Conservation (phyloP, 2,329 filamentous ascomycete species). For the Cryphonectria japonica region DNA sequence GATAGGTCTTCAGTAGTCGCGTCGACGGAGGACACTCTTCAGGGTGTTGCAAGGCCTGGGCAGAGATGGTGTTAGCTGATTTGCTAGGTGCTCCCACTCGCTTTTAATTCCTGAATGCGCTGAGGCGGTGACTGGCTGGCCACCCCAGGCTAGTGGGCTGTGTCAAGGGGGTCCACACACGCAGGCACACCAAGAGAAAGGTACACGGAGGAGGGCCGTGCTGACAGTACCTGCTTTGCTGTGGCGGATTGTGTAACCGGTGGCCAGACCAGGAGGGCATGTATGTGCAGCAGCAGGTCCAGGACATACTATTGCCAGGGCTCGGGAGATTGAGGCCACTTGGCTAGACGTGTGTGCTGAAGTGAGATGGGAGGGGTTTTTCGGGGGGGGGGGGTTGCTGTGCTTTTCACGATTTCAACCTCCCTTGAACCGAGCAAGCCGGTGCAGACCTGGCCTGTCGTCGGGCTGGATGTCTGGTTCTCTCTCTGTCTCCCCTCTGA, state of each 20-base stretch:
- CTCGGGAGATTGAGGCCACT: not conserved
- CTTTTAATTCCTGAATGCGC: conserved; percentile 33
- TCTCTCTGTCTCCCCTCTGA: not conserved
- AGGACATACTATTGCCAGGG: not conserved
- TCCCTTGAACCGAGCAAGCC: not conserved
- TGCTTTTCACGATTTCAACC: not conserved
- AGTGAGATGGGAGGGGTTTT: too few species aligned
- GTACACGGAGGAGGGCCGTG: conserved; percentile 1
- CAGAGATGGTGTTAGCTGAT: conserved; percentile 53
- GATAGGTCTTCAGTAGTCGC: conserved; percentile 53
- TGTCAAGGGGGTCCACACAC: conserved; percentile 22
- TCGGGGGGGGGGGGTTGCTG: too few species aligned
- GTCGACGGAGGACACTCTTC: conserved; percentile 38
- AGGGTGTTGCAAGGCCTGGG: conserved; percentile 42
- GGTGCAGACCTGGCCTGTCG: not conserved
- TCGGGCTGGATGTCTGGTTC: not conserved
- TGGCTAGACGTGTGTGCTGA: not conserved
- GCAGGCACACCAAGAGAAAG: conserved; percentile 19
- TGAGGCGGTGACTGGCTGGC: conserved; percentile 38
- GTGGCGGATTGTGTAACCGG: conserved; percentile 20
- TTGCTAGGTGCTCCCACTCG: conserved; percentile 44
- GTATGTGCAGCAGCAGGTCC: not conserved
- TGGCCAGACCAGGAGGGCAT: conserved; percentile 17
- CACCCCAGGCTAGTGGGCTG: conserved; percentile 23
- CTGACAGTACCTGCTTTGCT: not conserved